These are phyloP conservation scores for Aspergillus neotritici DNA, from an alignment of 2,329 filamentous ascomycete species.

Conservation along the genomic window DNA sequence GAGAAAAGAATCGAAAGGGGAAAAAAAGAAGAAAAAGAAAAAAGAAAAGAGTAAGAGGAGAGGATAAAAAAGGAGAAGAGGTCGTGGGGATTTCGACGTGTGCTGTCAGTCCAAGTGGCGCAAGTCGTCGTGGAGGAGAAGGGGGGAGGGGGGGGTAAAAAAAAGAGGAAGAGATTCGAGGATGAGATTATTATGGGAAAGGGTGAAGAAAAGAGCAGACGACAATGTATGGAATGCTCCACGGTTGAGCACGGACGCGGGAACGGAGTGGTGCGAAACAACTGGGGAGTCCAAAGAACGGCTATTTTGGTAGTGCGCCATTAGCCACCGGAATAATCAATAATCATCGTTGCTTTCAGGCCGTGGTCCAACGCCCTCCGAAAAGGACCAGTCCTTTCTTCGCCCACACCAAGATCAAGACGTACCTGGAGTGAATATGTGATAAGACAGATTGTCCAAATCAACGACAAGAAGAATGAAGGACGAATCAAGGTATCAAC, in stretches of 20 bases:
- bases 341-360: slow-evolving; percentile 15
- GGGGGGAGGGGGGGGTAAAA: background rate
- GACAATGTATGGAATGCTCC: slow-evolving; percentile 20
- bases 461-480: no score
- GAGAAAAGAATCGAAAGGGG: background rate
- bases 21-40: slow-evolving; percentile 2
- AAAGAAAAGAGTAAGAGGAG: background rate
- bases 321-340: slow-evolving; percentile 23
- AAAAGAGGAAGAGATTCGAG: background rate
- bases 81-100: no score
- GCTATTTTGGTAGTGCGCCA: slow-evolving; percentile 21
- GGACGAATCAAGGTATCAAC: no score
- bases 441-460: no score
- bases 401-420: no score
- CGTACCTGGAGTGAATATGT: no score
- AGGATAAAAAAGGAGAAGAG: background rate
- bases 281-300: slow-evolving; percentile 16
- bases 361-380: slow-evolving; percentile 13
- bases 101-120: no score
- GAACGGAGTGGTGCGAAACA: slow-evolving; percentile 20
- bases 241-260: slow-evolving; percentile 20
- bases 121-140: no score
- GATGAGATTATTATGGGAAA: slow-evolving; percentile 1
- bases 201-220: slow-evolving; percentile 9
- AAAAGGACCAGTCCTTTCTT: slow-evolving; percentile 9